Evolutionary conservation across 805 yeast species (phyloP).

Genomic region (Sugiyamaella marilandica): DNA sequence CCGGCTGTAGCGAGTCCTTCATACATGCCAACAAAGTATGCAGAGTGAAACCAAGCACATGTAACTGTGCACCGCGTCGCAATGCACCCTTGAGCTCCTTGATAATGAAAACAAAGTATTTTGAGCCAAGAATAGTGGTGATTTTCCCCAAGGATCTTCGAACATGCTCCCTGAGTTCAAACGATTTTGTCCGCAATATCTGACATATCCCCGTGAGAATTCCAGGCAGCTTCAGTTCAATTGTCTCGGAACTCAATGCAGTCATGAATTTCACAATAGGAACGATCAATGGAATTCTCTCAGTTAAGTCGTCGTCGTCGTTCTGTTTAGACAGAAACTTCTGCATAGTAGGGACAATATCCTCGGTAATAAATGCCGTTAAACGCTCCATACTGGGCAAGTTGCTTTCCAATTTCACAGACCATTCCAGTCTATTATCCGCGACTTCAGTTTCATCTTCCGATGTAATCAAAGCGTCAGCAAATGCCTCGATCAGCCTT

Average conservation of each 20-base stretch:
- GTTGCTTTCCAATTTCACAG: constrained; percentile 19
- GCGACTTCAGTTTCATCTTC: constrained; percentile 6
- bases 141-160: constrained; percentile 70
- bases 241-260: constrained; percentile 53
- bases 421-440: constrained; percentile 6
- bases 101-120: constrained; percentile 67
- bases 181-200: constrained; percentile 76
- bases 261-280: constrained; percentile 65
- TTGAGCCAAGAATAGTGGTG: constrained; percentile 61
- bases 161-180: constrained; percentile 81
- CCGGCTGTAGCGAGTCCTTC: constrained; percentile 44
- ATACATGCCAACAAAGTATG: constrained; percentile 65
- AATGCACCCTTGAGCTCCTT: constrained; percentile 75
- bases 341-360: constrained; percentile 57
- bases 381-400: constrained; percentile 39
- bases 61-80: constrained; percentile 87
- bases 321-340: constrained; percentile 43
- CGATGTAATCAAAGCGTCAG: constrained; percentile 15
- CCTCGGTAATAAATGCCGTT: constrained; percentile 48
- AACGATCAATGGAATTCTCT: constrained; percentile 75
- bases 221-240: constrained; percentile 68
- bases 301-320: constrained; percentile 69
- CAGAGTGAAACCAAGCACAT: constrained; percentile 82
- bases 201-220: constrained; percentile 84
- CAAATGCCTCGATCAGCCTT: constrained; percentile 36